Percentiles rank a stretch among this genome's conserved stretches.
Evolutionary conservation across 164 flowering plant species (phyloP).

Genomic region (Amborella trichopoda): DNA sequence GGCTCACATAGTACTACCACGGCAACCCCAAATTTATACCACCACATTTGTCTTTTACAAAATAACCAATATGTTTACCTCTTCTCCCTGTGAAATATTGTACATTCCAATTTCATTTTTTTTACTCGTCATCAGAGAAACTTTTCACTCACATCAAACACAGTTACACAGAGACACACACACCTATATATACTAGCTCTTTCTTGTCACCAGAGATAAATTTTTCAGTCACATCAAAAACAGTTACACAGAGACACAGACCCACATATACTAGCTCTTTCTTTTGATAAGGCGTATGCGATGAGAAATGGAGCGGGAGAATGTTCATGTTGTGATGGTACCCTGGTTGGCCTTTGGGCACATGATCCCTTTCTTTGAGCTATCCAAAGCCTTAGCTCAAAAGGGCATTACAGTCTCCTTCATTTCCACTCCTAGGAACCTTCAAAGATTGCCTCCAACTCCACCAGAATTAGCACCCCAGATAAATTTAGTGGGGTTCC

Average conservation of each 20-base stretch:
- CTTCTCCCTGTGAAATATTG: no score
- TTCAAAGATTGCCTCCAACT: conserved; percentile 25
- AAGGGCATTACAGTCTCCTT: conserved; percentile 15
- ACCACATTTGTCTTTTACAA: no score
- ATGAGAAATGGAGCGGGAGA: background rate
- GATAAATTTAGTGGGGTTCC: conserved; percentile 16
- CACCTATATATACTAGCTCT: background rate
- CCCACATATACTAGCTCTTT: background rate
- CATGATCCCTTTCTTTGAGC: conserved; percentile 21
- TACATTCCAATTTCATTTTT: no score
- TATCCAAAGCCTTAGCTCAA: conserved; percentile 19
- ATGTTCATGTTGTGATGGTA: conserved; percentile 14
- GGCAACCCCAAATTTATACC: no score
- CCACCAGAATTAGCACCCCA: conserved; percentile 13
- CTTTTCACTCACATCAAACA: no score
- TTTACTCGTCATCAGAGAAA: no score
- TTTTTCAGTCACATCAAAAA: background rate
- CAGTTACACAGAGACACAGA: background rate
- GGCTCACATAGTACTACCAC: no score
- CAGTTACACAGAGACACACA: no score
- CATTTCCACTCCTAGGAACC: conserved; percentile 23
- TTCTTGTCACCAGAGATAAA: background rate
- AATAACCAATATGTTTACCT: no score
- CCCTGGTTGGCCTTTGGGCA: conserved; percentile 31
- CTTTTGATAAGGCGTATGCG: background rate